These are phyloP conservation scores for Phragmites australis DNA, from an alignment of 176 grass and related monocot species.

Conservation along the genomic window DNA sequence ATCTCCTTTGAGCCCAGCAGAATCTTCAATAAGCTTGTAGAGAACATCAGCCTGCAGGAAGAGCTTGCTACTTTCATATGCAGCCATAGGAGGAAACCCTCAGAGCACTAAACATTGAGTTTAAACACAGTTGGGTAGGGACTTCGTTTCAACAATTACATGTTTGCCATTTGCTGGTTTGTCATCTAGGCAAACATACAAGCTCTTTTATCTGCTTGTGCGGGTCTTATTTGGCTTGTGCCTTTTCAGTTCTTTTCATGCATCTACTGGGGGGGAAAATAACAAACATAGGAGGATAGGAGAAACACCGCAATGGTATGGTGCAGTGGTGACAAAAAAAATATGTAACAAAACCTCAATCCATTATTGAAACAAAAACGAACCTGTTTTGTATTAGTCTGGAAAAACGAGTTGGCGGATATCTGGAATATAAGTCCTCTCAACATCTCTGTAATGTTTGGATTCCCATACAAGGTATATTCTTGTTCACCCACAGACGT, in stretches of 20 bases:
- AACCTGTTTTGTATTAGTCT: conserved; percentile 96
- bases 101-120: background rate
- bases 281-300: background rate
- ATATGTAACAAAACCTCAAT: background rate
- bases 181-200: background rate
- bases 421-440: conserved; percentile 97
- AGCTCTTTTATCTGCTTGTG: background rate
- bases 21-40: conserved; percentile 88
- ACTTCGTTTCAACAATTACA: conserved; percentile 15
- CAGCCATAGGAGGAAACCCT: background rate
- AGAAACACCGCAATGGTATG: conserved; percentile 1
- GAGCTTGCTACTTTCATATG: too few relatives aligned
- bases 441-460: conserved; percentile 79
- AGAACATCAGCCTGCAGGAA: conserved; percentile 81
- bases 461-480: conserved; percentile 84
- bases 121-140: background rate
- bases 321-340: background rate
- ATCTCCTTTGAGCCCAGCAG: conserved; percentile 83
- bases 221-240: conserved; percentile 9
- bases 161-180: background rate
- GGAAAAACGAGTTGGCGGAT: conserved; percentile 99
- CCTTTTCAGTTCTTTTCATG: conserved; percentile 20
- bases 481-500: conserved; percentile 89
- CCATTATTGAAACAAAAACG: conserved; percentile 27
- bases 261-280: background rate